Evolutionary conservation across 1,284 basidiomycete species (phyloP).

Genomic region (Puccinia triticina): DNA sequence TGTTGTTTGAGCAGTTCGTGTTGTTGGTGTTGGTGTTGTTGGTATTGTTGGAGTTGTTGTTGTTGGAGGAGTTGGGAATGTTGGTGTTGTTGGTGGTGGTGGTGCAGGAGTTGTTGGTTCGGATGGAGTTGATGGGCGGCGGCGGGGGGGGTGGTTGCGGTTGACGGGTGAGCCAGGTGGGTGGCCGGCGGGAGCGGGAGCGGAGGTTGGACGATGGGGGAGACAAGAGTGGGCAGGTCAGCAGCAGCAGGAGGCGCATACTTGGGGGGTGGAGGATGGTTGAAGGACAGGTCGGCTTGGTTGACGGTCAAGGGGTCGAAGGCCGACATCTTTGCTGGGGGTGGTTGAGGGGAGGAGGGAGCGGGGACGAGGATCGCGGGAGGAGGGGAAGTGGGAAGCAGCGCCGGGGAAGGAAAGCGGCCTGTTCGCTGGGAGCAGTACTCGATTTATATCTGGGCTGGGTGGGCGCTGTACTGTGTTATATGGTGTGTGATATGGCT

Average conservation of each 20-base stretch:
- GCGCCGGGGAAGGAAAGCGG: too few species aligned
- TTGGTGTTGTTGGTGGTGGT: too few species aligned
- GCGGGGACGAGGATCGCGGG: too few species aligned
- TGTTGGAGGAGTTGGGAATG: too few species aligned
- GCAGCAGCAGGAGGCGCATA: neutral
- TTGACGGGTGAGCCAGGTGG: neutral
- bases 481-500: too few species aligned
- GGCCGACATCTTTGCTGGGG: neutral
- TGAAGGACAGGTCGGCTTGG: neutral
- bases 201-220: neutral
- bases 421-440: too few species aligned
- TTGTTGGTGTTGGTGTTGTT: too few species aligned
- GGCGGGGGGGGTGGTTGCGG: neutral
- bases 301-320: neutral
- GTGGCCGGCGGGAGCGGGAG: neutral
- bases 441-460: too few species aligned
- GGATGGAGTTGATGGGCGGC: neutral
- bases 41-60: too few species aligned
- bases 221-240: neutral
- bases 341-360: too few species aligned
- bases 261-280: conserved; percentile 10
- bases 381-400: neutral
- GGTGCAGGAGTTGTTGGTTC: too few species aligned
- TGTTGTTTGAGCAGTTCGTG: neutral
- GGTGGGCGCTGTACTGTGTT: too few species aligned